Evolutionary conservation across 1,139 yeast genomes (phyloP), one percentile per base, ranked within the genome.

Genomic region (Petasospora rhodanensis): DNA sequence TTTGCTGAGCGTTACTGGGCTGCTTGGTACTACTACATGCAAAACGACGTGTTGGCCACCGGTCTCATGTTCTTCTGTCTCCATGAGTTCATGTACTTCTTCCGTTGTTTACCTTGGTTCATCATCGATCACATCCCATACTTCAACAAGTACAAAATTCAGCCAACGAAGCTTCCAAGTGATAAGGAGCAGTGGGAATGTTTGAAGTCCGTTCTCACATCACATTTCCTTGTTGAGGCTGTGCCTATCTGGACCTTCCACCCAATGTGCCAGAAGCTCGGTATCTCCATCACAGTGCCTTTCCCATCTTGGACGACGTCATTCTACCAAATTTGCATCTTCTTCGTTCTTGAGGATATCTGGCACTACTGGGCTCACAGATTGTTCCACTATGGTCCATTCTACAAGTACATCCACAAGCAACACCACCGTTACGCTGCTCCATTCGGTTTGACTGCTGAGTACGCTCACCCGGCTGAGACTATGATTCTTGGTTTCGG

Each of bases 291-390:
- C 51, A 67, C 68, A 23, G 87, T 83, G 7, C 94, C 94, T 13
- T 83, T 85, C 66, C 94, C 95, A 14, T 52, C 67, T 10, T 58
- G 63, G 57, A 58, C 58, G 34, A 66, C 73, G 19, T 72, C 81
- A 57, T 58, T 63, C 14, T 49, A 62, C 32, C 95, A 85, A 53
- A 64, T 83, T 35, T 65, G 71, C 4, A 49, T 79, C 9, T 82
- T 85, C 59, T 84, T 85, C 59, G 66, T 81, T 20, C 60, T 79
- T 46, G 95, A 85, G 61, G 95, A 85, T 55, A 67, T 83, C 33
- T 85, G 95, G 94, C 95, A 85, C 59, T 85, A 85, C 65, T 77
- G 83, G 75, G 76, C 79, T 58, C 95, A 85, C 59, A 74, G 95
- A 47, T 70, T 73, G 16, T 73, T 85, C 52, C 95, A 85, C 58